Base-by-base conservation (phyloP, 495 filamentous ascomycete species). In the Lepraria neglecta region DNA sequence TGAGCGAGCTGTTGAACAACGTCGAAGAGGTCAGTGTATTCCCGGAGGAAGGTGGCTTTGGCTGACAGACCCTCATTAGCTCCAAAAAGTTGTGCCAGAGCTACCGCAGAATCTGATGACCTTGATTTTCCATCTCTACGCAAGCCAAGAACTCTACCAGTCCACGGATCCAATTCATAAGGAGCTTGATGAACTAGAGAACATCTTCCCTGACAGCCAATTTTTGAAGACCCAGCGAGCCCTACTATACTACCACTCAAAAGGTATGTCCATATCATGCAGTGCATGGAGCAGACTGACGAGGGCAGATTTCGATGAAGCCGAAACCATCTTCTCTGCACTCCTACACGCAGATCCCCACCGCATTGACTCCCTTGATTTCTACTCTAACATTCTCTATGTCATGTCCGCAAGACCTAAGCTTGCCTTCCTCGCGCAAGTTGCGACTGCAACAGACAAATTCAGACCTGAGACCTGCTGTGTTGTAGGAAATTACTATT, bases 381-480 rank as follows among this genome's bases (percentile, higher is more conserved):
- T 95, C 68, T 99, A 96, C 72, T 95, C 90, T 12, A 97, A 99
- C 67, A 94, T 97, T 55, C 81, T 99, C 38, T 97, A 95, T 68
- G 94, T 99, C 31, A 87, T 97, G 81, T 84, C 85, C 60, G 76
- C 83, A 42, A 82, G 91, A 12, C 90, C 95, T 0, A 92, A 95
- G 67, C 79, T 99, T 24, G 91, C 92, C 1, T 96, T 94, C 66
- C 75, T 99, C 21, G 95, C 94, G 6, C 91, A 96, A 65, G 75
- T 95, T 15, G 94, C 92, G 56, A 90, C 88, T 7, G 82, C 83
- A 30, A 91, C 91, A 14, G 95, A 99, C 72, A 94, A 91, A 70
- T 97, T 99, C 75, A 87, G 95, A 0, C 94, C 95, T 0, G 95
- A 99, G 71, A 97, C 95, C 0, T 97, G 92, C 72, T 95, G 92